A percentile compares a stretch with the other conserved stretches of the same genome.
phyloP scores from a whole-genome alignment of 1,284 basidiomycete genomes.

The Boletus austroedulis region DNA sequence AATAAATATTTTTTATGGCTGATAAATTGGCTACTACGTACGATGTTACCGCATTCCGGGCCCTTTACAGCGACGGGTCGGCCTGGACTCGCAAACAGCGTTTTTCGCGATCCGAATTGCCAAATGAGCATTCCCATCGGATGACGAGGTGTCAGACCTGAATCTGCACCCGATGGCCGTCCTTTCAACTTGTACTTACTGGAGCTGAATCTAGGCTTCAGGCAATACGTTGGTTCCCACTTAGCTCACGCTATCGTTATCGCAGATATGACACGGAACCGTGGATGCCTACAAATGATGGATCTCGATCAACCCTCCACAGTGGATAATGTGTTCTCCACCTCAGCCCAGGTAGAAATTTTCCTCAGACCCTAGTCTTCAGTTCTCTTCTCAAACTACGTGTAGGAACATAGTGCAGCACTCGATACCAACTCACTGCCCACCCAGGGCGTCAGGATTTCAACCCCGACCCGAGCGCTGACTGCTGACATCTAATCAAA shows the following conservation, averaged over 20 bases:
- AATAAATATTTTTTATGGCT: conserved; percentile 21
- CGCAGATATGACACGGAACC: conserved; percentile 4
- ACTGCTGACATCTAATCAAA: not conserved
- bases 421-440: not conserved
- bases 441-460: not conserved
- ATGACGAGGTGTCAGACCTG: conserved; percentile 3
- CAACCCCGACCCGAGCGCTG: not conserved
- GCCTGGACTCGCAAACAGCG: conserved; percentile 1
- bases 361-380: not conserved
- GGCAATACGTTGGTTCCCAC: conserved; percentile 6
- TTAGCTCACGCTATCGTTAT: conserved; percentile 21
- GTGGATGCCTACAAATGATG: not conserved
- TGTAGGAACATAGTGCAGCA: not conserved
- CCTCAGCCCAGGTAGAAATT: not conserved
- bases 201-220: conserved; percentile 1
- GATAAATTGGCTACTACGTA: conserved; percentile 30
- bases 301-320: conserved; percentile 18
- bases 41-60: conserved; percentile 18
- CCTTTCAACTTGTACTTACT: not conserved
- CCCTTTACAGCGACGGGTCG: conserved; percentile 4
- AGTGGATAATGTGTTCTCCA: not conserved
- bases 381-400: not conserved
- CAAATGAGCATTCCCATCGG: not conserved
- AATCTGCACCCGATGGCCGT: conserved; percentile 6
- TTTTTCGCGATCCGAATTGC: conserved; percentile 1